These are phyloP conservation scores for Prunus persica DNA, from an alignment of 306 rosid species.

Conservation along the genomic window DNA sequence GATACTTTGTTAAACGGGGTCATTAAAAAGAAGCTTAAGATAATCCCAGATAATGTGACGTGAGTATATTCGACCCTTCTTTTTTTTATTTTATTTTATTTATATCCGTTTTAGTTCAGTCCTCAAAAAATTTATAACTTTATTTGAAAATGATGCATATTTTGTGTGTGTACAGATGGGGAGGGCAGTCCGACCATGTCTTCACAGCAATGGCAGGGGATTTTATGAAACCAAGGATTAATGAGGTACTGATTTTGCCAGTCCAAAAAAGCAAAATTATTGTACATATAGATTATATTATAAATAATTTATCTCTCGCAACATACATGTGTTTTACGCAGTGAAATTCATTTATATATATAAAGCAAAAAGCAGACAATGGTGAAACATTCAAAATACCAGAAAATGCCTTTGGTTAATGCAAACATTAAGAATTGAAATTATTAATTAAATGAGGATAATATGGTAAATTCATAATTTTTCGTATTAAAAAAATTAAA, in stretches of 20 bases:
- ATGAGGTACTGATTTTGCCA: conserved; percentile 45
- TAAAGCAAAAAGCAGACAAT: no score
- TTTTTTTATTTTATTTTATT: no score
- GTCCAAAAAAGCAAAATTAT: not conserved
- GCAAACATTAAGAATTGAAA: no score
- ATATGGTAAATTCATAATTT: no score
- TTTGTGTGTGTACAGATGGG: conserved; percentile 59
- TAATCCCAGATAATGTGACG: conserved; percentile 69
- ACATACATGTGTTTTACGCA: no score
- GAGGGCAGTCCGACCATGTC: conserved; percentile 44
- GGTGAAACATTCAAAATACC: no score
- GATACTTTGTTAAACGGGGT: conserved; percentile 62
- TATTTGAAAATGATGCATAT: no score
- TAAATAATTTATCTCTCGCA: not conserved
- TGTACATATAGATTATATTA: not conserved
- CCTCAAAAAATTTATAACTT: not conserved
- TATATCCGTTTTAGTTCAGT: no score
- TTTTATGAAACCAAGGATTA: conserved; percentile 86
- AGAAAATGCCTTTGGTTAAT: no score
- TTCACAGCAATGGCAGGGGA: conserved; percentile 45
- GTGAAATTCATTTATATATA: no score
- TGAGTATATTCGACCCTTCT: conserved; percentile 27
- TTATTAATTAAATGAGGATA: no score
- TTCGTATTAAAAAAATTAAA: no score
- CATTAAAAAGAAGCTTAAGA: conserved; percentile 64